Evolutionary conservation across 2,329 filamentous ascomycete genomes (phyloP).

Genomic region (Fusarium compactum): DNA sequence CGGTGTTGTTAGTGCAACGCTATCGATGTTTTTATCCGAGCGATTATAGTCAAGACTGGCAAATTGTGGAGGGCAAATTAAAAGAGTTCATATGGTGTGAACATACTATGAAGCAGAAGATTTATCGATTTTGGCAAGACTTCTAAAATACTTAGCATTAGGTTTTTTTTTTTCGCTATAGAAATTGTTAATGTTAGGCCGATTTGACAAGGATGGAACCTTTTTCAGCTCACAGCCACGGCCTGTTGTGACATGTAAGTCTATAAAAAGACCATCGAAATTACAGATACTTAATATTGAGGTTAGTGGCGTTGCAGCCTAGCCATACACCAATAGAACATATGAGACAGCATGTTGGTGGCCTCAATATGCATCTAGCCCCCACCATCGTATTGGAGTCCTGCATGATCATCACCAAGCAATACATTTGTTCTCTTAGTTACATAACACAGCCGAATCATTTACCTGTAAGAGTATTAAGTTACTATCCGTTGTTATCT

Average conservation of each 20-base stretch:
- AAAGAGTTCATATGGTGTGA: conserved; percentile 11
- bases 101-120: rapidly evolving
- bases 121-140: neutral
- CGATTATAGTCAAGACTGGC: neutral
- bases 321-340: rapidly evolving
- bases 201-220: neutral
- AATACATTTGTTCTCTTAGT: rapidly evolving
- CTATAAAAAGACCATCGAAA: rapidly evolving
- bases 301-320: neutral
- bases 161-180: neutral
- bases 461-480: rapidly evolving
- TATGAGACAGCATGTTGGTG: neutral
- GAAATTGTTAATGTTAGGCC: neutral
- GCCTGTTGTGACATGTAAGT: rapidly evolving
- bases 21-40: conserved; percentile 5
- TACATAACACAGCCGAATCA: neutral
- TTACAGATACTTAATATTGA: neutral
- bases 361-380: neutral
- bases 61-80: neutral
- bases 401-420: rapidly evolving
- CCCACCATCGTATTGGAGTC: neutral
- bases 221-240: neutral
- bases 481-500: neutral
- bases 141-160: neutral
- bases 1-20: rapidly evolving